Conservation (phyloP, 495 filamentous ascomycete species). For the Parathielavia hyrcaniae region DNA sequence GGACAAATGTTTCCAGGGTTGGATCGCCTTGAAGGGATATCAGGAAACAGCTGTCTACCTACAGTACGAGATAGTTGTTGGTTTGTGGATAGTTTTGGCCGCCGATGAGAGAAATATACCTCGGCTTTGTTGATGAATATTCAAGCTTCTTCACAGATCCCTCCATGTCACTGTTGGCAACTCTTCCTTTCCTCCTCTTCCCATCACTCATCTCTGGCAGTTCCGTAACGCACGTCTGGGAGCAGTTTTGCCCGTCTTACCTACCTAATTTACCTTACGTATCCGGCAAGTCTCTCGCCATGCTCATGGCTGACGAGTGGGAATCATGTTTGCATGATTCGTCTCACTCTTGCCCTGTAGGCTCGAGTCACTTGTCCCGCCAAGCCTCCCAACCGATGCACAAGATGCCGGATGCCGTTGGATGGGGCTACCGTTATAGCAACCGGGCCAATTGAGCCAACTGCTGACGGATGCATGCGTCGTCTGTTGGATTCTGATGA, state of each 20-base stretch:
- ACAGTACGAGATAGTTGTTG: too few species aligned
- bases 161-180: too few species aligned
- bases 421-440: neutral
- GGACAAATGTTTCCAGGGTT: neutral
- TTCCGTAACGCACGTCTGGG: too few species aligned
- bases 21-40: neutral
- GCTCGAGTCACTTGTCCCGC: neutral
- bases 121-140: too few species aligned
- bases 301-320: too few species aligned
- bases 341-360: neutral
- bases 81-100: neutral
- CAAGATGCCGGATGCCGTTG: neutral
- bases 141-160: too few species aligned
- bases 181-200: too few species aligned
- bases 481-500: neutral
- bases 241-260: too few species aligned
- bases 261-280: too few species aligned
- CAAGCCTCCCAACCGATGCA: neutral
- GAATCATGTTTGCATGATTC: neutral
- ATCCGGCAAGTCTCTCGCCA: too few species aligned
- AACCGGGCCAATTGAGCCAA: neutral
- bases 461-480: neutral
- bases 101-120: too few species aligned
- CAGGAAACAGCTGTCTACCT: neutral
- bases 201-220: too few species aligned